phyloP scores from a whole-genome alignment of 495 filamentous ascomycete genomes.

The Emericellopsis terricola region DNA sequence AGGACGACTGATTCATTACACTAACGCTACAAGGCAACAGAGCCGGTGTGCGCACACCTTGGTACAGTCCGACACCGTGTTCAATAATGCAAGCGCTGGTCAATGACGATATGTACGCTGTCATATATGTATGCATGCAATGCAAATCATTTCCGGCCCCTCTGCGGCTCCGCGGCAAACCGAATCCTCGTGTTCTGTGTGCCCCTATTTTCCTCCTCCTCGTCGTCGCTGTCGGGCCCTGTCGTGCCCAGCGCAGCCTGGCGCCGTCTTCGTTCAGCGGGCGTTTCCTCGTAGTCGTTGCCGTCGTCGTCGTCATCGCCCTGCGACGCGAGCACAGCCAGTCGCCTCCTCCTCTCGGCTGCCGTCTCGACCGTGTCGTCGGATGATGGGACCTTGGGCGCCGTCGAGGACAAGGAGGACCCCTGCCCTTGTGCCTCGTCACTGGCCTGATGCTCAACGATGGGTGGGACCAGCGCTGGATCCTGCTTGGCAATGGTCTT shows the following conservation, averaged over 20 bases:
- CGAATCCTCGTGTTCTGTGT: slow-evolving; percentile 22
- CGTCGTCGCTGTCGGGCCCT: slow-evolving; percentile 30
- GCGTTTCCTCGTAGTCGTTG: slow-evolving; percentile 41
- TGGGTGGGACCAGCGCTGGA: slow-evolving; percentile 2
- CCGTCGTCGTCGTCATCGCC: slow-evolving; percentile 7
- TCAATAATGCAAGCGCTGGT: too few relatives aligned
- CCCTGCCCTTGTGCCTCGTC: background rate
- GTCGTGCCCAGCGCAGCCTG: slow-evolving; percentile 66
- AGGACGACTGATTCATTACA: too few relatives aligned
- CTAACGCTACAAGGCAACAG: too few relatives aligned
- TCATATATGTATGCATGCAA: too few relatives aligned
- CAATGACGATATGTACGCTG: too few relatives aligned
- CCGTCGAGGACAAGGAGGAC: background rate
- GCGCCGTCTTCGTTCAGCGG: slow-evolving; percentile 65
- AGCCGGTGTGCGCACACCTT: too few relatives aligned
- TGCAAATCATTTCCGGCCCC: slow-evolving; percentile 5
- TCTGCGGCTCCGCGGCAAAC: slow-evolving; percentile 23
- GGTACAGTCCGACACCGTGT: too few relatives aligned
- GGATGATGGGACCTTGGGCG: slow-evolving; percentile 4
- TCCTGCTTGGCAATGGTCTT: slow-evolving; percentile 38
- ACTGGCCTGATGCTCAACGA: slow-evolving; percentile 5
- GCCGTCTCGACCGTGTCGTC: slow-evolving; percentile 17
- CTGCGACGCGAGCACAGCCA: slow-evolving; percentile 18
- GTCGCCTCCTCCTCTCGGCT: slow-evolving; percentile 20
- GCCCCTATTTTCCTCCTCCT: slow-evolving; percentile 35